Evolutionary conservation across 768 basidiomycete genomes (phyloP), one percentile per base, ranked within the genome.

Genomic region (Albatrellus ellisii): DNA sequence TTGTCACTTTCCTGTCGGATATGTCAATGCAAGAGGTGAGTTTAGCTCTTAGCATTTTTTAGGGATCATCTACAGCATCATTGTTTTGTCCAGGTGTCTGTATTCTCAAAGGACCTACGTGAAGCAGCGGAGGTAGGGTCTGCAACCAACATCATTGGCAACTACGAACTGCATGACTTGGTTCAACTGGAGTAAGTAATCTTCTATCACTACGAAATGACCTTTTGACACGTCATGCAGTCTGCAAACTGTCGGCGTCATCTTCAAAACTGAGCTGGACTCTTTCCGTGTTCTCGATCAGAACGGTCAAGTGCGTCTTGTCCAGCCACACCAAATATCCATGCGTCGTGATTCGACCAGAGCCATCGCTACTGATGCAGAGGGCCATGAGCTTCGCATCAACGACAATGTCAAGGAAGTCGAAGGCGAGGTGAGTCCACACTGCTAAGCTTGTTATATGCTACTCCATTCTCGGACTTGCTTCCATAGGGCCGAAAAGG

Each of bases 41-140:
- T 31, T 5, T 46, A 10, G 15, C 9, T 28, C 22, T 1, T 41
- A n/a, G 12, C 22, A 2, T 18, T 26, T 12, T n/a, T 35, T 28
- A 27, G 21, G 20, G n/a, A 15, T 21, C 4, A 11, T 8, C 27
- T 37, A 15, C 20, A 40, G 18, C 34, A 36, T 20, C 18, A 36
- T 22, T 21, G 2, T 21, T 18, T 35, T 27, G 39, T 32, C 4
- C 52, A 94, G 90, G 83, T 98, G 38, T 90, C 89, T 21, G 94
- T 95, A 2, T 99, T 99, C 63, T 85, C 90, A 0, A 94, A 92
- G 65, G 95, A 99, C 62, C 66, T 99, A 20, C 80, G 95, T 51
- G 91, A 94, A 57, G 95, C 95, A 22, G 92, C 95, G 0, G 95
- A 98, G 61, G 88, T 94, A 29, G 91, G 92, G n/a, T 79, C 83